Evolutionary conservation across 371 early-diverging fungal genomes (phyloP).

Genomic region (Smittium culicis): DNA sequence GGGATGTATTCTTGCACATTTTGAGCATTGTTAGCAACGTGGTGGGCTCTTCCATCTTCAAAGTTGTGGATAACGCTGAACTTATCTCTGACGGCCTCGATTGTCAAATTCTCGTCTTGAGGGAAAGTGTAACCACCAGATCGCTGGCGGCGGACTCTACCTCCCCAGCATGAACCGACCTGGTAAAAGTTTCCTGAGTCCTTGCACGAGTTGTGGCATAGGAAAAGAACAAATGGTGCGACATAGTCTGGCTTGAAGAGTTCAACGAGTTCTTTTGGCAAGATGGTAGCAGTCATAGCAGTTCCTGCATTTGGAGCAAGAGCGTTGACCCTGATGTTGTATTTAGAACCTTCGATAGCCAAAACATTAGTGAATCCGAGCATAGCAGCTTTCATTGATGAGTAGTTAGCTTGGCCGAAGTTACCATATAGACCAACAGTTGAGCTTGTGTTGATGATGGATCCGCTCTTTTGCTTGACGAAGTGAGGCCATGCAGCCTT

Average conservation of each 20-base stretch:
- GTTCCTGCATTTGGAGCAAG: constrained; percentile 73
- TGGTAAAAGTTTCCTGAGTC: constrained; percentile 51
- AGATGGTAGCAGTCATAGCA: constrained; percentile 60
- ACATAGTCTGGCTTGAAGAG: constrained; percentile 66
- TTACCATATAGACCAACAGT: constrained; percentile 97
- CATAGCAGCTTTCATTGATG: constrained; percentile 58
- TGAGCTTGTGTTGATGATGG: constrained; percentile 66
- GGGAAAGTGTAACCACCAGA: constrained; percentile 53
- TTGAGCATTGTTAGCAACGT: constrained; percentile 19
- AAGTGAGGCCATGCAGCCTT: constrained; percentile 60
- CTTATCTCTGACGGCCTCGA: constrained; percentile 41
- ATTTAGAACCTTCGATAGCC: constrained; percentile 49
- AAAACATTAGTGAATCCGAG: constrained; percentile 57
- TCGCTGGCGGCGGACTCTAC: constrained; percentile 53
- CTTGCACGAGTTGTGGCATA: constrained; percentile 43
- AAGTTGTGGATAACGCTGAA: constrained; percentile 49
- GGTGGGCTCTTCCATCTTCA: constrained; percentile 74
- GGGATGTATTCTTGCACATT: constrained; percentile 24
- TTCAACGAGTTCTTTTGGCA: constrained; percentile 66
- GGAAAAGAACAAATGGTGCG: constrained; percentile 56
- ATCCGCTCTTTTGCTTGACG: constrained; percentile 62
- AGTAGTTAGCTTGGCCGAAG: constrained; percentile 98
- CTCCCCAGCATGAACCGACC: constrained; percentile 58
- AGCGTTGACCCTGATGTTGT: constrained; percentile 53
- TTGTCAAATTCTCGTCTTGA: constrained; percentile 38